A percentile compares a stretch with the other conserved stretches of the same genome.
phyloP scores from a whole-genome alignment of 257 asterid genomes.

The Solanum habrochaites region DNA sequence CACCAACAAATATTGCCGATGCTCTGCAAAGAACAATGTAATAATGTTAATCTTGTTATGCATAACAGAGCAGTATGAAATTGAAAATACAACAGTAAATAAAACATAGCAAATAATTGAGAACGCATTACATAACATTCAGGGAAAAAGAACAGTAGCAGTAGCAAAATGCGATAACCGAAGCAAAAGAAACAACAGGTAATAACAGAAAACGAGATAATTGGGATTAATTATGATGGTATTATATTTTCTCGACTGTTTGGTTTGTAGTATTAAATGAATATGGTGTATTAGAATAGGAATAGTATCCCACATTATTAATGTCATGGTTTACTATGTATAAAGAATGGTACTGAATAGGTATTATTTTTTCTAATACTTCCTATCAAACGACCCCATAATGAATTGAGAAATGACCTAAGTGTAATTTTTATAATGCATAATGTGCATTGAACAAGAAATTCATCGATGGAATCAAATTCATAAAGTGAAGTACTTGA shows the following conservation, averaged over 20 bases:
- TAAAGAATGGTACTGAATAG: background rate
- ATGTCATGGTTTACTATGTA: background rate
- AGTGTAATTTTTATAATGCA: background rate
- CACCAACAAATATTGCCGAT: slow-evolving; percentile 62
- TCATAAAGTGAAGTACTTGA: background rate
- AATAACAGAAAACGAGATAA: background rate
- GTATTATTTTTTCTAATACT: background rate
- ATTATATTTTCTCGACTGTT: background rate
- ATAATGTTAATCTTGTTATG: background rate
- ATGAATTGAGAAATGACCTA: background rate
- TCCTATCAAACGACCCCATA: background rate
- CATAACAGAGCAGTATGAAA: background rate
- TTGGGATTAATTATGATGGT: background rate
- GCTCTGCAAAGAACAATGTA: slow-evolving; percentile 30
- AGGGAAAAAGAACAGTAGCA: background rate
- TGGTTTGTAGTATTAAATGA: background rate
- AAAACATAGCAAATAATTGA: background rate
- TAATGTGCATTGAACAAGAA: background rate
- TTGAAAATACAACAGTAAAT: background rate
- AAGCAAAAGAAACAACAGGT: background rate
- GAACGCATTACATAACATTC: background rate
- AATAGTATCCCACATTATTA: background rate
- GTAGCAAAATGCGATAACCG: background rate
- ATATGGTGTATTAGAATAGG: background rate
- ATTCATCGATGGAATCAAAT: background rate